Conservation (phyloP, 1,284 basidiomycete genomes). For the Meripilus lineatus region DNA sequence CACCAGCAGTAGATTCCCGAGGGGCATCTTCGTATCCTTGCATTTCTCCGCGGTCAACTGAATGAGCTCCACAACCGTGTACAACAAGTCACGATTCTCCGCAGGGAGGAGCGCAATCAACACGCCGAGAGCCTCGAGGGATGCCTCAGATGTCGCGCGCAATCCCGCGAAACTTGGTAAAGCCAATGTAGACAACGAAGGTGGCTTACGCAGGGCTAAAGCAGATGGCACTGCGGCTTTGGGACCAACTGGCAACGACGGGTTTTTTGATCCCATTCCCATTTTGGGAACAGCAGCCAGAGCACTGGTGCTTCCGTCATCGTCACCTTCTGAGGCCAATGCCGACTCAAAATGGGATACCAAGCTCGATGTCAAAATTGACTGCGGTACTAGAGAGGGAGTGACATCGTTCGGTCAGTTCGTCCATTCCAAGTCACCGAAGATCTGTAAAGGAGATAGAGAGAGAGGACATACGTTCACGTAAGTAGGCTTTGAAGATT, state of each 20-base stretch:
- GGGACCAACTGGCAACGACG: constrained; percentile 40
- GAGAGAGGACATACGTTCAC: constrained; percentile 55
- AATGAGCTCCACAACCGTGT: constrained; percentile 71
- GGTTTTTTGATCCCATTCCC: constrained; percentile 14
- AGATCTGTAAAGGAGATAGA: constrained; percentile 2
- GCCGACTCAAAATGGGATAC: constrained; percentile 73
- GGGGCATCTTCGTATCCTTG: constrained; percentile 77
- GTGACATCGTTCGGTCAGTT: not conserved
- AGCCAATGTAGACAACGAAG: constrained; percentile 70
- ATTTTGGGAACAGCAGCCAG: constrained; percentile 11
- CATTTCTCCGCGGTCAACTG: constrained; percentile 57
- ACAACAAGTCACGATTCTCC: constrained; percentile 70
- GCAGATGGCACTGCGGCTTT: constrained; percentile 30
- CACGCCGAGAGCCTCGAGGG: constrained; percentile 47
- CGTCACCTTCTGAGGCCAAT: constrained; percentile 50
- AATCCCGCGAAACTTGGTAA: constrained; percentile 59
- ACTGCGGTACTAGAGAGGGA: constrained; percentile 70
- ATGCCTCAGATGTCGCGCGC: constrained; percentile 51
- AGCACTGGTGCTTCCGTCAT: constrained; percentile 27
- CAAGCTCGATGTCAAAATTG: constrained; percentile 69
- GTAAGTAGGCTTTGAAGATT: constrained; percentile 75
- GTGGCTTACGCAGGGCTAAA: constrained; percentile 61
- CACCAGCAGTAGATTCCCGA: constrained; percentile 75
- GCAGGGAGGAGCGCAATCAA: constrained; percentile 62
- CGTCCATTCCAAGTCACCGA: constrained; percentile 1